These are phyloP conservation scores for Auriculariales sp. DNA, from an alignment of 768 basidiomycete genomes.

Conservation along the genomic window DNA sequence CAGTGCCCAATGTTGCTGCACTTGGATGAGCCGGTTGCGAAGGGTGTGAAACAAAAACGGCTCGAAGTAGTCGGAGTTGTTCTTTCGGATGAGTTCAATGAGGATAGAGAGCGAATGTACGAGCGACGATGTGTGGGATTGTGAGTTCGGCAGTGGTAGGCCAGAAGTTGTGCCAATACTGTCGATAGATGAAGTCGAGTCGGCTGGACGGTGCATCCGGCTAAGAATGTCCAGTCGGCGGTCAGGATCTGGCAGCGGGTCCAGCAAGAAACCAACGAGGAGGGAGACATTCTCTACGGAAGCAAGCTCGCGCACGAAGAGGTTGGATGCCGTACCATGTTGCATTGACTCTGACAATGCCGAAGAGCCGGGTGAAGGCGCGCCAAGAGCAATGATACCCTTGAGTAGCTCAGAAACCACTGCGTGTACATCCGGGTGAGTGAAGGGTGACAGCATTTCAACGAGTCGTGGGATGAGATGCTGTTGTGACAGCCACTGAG, in stretches of 20 bases:
- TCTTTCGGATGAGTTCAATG: constrained; percentile 89
- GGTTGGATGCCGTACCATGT: constrained; percentile 65
- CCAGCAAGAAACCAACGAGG: constrained; percentile 63
- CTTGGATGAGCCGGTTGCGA: constrained; percentile 75
- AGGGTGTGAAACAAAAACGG: constrained; percentile 92
- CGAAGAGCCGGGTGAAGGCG: constrained; percentile 60
- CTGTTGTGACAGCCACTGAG: constrained; percentile 78
- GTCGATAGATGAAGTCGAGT: neutral
- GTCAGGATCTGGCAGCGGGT: constrained; percentile 29
- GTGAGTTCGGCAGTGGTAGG: constrained; percentile 21
- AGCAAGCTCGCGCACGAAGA: constrained; percentile 80
- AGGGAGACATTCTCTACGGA: constrained; percentile 52
- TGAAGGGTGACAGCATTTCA: constrained; percentile 64
- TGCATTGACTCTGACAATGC: constrained; percentile 56
- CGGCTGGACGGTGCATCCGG: neutral
- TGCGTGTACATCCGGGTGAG: constrained; percentile 63
- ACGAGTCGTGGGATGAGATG: constrained; percentile 70
- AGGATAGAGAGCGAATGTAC: constrained; percentile 77
- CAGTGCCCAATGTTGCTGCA: constrained; percentile 55
- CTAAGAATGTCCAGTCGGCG: constrained; percentile 13
- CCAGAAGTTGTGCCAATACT: neutral
- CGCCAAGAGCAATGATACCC: constrained; percentile 86
- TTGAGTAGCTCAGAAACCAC: constrained; percentile 87
- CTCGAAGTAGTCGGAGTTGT: constrained; percentile 97
- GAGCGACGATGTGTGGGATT: constrained; percentile 60